Evolutionary conservation across 129 eudicot genomes (phyloP).

Genomic region (Gnaphalium uliginosum): DNA sequence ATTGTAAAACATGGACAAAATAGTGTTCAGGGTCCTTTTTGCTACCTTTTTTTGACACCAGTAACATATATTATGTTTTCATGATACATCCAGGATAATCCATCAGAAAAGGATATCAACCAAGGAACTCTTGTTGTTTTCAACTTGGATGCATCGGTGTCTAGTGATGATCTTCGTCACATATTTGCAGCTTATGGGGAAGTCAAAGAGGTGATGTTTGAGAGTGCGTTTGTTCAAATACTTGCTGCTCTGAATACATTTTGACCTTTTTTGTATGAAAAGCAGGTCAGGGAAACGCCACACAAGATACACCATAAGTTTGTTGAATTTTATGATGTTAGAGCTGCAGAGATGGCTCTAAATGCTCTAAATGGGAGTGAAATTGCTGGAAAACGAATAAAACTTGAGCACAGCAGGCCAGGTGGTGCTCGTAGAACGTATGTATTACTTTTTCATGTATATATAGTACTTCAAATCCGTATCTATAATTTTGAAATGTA

Average conservation of each 20-base stretch:
- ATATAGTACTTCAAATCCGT: not conserved
- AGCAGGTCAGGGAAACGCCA: constrained; percentile 93
- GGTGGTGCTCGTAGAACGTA: constrained; percentile 96
- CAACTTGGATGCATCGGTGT: constrained; percentile 86
- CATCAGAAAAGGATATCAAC: constrained; percentile 93
- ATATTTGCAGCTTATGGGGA: constrained; percentile 92
- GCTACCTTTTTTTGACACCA: not conserved
- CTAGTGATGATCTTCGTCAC: constrained; percentile 85
- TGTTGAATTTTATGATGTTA: constrained; percentile 83
- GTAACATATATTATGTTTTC: constrained; percentile 8
- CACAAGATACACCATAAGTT: constrained; percentile 93
- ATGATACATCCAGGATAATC: constrained; percentile 67
- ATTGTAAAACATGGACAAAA: not conserved
- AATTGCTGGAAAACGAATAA: constrained; percentile 95
- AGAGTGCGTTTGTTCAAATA: constrained; percentile 2
- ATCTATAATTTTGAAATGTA: not conserved
- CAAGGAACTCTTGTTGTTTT: constrained; percentile 97
- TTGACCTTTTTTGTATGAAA: constrained; percentile 16
- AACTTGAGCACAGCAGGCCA: constrained; percentile 97
- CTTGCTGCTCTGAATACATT: not conserved
- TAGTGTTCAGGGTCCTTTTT: not conserved
- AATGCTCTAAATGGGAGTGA: constrained; percentile 87
- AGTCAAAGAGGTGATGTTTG: constrained; percentile 78
- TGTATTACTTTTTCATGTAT: not conserved
- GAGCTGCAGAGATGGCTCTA: constrained; percentile 94